phyloP scores from a whole-genome alignment of 2,329 filamentous ascomycete species.

The Aphanoascus verrucosus region DNA sequence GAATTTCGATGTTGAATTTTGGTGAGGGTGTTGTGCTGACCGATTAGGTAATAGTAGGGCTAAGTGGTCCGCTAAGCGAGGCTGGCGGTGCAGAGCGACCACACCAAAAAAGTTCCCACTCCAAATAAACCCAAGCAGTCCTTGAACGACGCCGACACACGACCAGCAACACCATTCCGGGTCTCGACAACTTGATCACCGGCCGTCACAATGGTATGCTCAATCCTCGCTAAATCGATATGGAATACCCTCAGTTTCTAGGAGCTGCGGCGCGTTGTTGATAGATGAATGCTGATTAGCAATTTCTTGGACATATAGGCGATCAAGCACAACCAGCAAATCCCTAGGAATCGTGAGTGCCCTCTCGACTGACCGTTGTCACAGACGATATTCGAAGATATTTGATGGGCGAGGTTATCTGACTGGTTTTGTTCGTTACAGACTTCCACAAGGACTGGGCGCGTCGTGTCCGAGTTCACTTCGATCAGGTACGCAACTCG shows the following conservation, averaged over 20 bases:
- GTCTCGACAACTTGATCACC: constrained; percentile 39
- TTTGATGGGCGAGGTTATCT: constrained; percentile 12
- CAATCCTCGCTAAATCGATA: constrained; percentile 1
- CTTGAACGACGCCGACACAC: constrained; percentile 32
- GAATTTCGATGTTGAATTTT: background rate
- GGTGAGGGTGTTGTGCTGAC: constrained; percentile 9
- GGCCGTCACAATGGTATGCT: constrained; percentile 43
- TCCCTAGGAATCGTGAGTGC: constrained; percentile 82
- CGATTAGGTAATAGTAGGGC: constrained; percentile 18
- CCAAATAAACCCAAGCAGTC: constrained; percentile 26
- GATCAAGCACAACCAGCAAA: constrained; percentile 99
- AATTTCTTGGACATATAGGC: constrained; percentile 45
- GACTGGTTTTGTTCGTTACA: constrained; percentile 34
- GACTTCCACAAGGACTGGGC: constrained; percentile 99
- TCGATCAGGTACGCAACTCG: constrained; percentile 77
- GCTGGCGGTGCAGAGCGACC: constrained; percentile 28
- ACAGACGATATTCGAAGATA: background rate
- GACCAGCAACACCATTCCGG: constrained; percentile 38
- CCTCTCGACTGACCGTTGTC: background rate
- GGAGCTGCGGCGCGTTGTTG: background rate
- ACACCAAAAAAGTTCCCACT: constrained; percentile 35
- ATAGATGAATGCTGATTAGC: constrained; percentile 11
- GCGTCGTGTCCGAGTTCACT: constrained; percentile 96
- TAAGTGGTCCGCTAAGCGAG: constrained; percentile 35
- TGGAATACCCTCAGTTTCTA: background rate